Percentiles rank a stretch among this genome's conserved stretches.
These are phyloP conservation scores for Neohortaea acidophila DNA, from an alignment of 495 filamentous ascomycete genomes.

Conservation along the genomic window DNA sequence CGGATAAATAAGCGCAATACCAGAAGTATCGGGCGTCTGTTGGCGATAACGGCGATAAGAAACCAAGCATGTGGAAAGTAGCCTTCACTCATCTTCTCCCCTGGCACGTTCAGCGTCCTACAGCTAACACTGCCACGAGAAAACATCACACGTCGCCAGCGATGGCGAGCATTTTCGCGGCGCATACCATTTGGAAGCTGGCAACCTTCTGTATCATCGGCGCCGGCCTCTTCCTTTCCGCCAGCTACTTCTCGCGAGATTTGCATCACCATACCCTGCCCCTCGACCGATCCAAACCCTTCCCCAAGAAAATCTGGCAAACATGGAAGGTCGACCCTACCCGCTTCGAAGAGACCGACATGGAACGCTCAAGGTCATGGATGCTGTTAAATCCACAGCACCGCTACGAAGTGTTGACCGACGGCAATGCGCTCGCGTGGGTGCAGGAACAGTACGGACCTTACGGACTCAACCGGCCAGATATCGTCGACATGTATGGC, in stretches of 20 bases:
- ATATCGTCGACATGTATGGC: slow-evolving; percentile 44
- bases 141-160: not conserved
- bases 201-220: not conserved
- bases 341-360: slow-evolving; percentile 40
- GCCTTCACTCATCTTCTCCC: too few relatives aligned
- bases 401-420: slow-evolving; percentile 50
- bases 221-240: not conserved
- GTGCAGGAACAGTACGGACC: slow-evolving; percentile 45
- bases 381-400: slow-evolving; percentile 39
- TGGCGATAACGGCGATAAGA: too few relatives aligned
- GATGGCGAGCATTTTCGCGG: too few relatives aligned
- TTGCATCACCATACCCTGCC: not conserved
- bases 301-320: slow-evolving; percentile 44
- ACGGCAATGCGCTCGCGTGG: slow-evolving; percentile 42
- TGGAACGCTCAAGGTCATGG: slow-evolving; percentile 41
- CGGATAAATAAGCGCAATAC: too few relatives aligned
- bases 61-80: too few relatives aligned
- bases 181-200: not conserved
- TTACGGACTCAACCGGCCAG: slow-evolving; percentile 40
- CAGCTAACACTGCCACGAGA: not conserved
- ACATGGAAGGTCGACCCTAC: slow-evolving; percentile 49
- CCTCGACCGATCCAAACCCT: not conserved
- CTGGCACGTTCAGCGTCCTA: too few relatives aligned
- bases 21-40: too few relatives aligned
- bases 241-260: slow-evolving; percentile 4